Base-by-base conservation (phyloP, 108 stramenopile species). In the Fragilariopsis cylindrus region DNA sequence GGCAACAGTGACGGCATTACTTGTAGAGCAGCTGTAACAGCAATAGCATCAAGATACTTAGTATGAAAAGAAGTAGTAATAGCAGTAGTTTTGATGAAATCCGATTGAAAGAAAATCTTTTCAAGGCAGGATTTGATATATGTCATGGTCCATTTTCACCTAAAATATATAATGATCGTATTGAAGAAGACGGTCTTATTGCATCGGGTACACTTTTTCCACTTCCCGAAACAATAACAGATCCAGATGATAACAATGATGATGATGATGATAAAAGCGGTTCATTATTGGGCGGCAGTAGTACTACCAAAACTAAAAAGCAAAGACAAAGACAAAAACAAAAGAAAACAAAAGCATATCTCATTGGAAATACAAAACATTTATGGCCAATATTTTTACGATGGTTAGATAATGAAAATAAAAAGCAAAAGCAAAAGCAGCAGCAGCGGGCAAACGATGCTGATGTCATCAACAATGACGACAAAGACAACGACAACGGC, bases 291-390 rank as follows among this genome's bases (percentile, higher is more conserved):
- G 30, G 30, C 30, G 30, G 30, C 30, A 30, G 30, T 2, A 30
- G 30, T 30, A 30, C 30, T 30, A 30, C 1, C 2, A 30, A 30
- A 30, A 30, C 1, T 30, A 30, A 30, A 30, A 30, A 0, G 0
- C 0, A 30, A 30, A 30, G 0, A 0, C 57, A 57, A 18, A 7
- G 2, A 18, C 8, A 19, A 18, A 57, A 57, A 7, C 13, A 57
- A 57, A 15, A 9, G 15, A 15, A 19, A 57, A 15, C 79, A 46
- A 82, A 85, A 12, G 84, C 84, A 1, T 57, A 80, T 13, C 50
- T 85, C 57, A 81, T 85, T 60, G 84, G 84, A 5, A 85, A 85
- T 64, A 81, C 82, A 6, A 82, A 81, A 48, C 47, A 48, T 19
- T 49, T 83, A 7, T 85, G 84, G 84, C 76, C 82, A 4, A 15